These are phyloP conservation scores for Mycena vulgaris DNA, from an alignment of 768 basidiomycete genomes.

Conservation along the genomic window DNA sequence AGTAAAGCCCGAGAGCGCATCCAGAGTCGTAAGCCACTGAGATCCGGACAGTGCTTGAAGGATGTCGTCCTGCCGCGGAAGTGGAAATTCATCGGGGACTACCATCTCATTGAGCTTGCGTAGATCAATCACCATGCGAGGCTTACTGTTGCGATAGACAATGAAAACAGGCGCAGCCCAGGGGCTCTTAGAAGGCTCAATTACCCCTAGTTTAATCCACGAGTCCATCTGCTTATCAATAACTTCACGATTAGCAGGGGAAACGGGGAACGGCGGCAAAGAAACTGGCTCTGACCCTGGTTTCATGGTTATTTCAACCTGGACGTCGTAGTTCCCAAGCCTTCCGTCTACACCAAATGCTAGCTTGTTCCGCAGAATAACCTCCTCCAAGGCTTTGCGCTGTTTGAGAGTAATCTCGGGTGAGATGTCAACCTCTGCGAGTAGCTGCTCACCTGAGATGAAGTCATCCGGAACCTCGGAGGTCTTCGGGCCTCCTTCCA, in stretches of 20 bases:
- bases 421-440: background rate
- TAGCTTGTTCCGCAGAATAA: too few relatives aligned
- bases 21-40: constrained; percentile 51
- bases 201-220: constrained; percentile 53
- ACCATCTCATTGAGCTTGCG: constrained; percentile 40
- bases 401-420: background rate
- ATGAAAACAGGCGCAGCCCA: constrained; percentile 52
- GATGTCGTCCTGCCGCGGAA: constrained; percentile 44
- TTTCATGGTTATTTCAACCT: constrained; percentile 29
- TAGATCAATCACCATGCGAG: constrained; percentile 53
- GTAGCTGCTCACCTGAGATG: background rate
- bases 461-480: background rate
- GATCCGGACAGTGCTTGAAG: constrained; percentile 48
- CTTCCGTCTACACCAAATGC: background rate
- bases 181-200: constrained; percentile 57
- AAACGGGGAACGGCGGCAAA: constrained; percentile 42
- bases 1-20: constrained; percentile 57
- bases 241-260: constrained; percentile 47
- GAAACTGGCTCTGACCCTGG: constrained; percentile 46
- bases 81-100: constrained; percentile 44
- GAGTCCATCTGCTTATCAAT: constrained; percentile 47
- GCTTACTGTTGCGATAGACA: constrained; percentile 55
- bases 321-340: background rate
- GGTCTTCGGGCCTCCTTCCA: background rate
- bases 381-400: background rate